Conservation (phyloP, 1,139 yeast genomes). For the Zygoascus sp. region DNA sequence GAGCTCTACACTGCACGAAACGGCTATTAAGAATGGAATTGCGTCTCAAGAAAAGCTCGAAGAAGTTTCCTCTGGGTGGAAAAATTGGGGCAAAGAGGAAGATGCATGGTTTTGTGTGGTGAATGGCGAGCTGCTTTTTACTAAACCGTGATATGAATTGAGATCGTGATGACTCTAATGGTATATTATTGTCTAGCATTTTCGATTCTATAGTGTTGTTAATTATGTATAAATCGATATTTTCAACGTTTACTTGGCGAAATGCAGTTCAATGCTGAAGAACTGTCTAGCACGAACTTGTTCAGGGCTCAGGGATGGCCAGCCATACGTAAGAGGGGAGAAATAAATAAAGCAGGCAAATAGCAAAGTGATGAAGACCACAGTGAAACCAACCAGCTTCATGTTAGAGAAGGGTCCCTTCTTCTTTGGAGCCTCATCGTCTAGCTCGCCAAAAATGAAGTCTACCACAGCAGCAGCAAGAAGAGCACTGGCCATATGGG, state of each 20-base stretch:
- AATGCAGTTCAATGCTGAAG: conserved; percentile 78
- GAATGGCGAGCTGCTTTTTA: conserved; percentile 24
- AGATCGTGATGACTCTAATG: not conserved
- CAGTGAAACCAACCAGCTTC: conserved; percentile 37
- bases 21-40: conserved; percentile 16
- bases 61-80: conserved; percentile 21
- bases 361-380: conserved; percentile 45
- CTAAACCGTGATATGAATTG: conserved; percentile 9
- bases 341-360: conserved; percentile 66
- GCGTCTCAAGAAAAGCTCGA: conserved; percentile 22
- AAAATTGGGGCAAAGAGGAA: conserved; percentile 21
- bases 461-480: conserved; percentile 81
- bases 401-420: conserved; percentile 21
- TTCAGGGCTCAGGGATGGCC: conserved; percentile 54
- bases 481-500: conserved; percentile 84
- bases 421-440: conserved; percentile 21
- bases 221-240: too few species aligned
- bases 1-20: conserved; percentile 22
- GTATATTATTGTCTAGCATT: not conserved
- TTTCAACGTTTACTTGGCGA: conserved; percentile 68
- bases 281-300: conserved; percentile 74
- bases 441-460: conserved; percentile 59
- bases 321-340: conserved; percentile 85
- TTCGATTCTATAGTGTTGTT: too few species aligned
- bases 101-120: conserved; percentile 23